Evolutionary conservation across 805 yeast species (phyloP).

Genomic region (Candida tammaniensis): DNA sequence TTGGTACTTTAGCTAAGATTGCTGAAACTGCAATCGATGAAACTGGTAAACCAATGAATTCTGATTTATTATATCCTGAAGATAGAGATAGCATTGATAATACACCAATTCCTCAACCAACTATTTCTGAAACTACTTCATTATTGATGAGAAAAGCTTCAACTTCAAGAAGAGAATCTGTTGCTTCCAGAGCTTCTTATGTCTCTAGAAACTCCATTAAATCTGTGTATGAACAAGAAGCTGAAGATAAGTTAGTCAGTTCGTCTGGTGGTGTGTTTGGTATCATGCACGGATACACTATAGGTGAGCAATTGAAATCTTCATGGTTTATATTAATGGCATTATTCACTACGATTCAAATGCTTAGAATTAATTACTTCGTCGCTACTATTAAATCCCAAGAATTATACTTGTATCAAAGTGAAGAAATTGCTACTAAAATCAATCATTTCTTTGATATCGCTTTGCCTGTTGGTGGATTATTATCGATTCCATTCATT

Average conservation of each 20-base stretch:
- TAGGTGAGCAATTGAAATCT: conserved; percentile 48
- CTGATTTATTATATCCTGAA: conserved; percentile 39
- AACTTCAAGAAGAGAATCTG: conserved; percentile 23
- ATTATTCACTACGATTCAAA: conserved; percentile 76
- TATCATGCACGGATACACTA: conserved; percentile 62
- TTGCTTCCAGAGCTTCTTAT: conserved; percentile 28
- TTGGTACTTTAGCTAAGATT: conserved; percentile 63
- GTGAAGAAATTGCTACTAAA: conserved; percentile 48
- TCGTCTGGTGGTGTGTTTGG: conserved; percentile 75
- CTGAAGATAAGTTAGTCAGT: conserved; percentile 51
- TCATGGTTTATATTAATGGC: conserved; percentile 82
- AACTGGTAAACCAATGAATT: conserved; percentile 55
- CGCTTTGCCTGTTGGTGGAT: conserved; percentile 86
- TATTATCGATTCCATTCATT: conserved; percentile 81
- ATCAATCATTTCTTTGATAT: conserved; percentile 78
- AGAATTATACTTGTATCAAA: conserved; percentile 62
- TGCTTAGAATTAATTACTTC: conserved; percentile 89
- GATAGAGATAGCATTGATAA: conserved; percentile 24
- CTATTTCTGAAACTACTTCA: conserved; percentile 40
- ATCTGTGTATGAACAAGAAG: conserved; percentile 64
- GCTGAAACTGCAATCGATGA: conserved; percentile 75
- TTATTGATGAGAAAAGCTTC: conserved; percentile 35
- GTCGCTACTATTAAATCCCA: conserved; percentile 87
- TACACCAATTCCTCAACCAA: conserved; percentile 23
- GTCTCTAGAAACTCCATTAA: conserved; percentile 41